Evolutionary conservation across 768 basidiomycete species (phyloP).

Genomic region (Gautieria morchelliformis): DNA sequence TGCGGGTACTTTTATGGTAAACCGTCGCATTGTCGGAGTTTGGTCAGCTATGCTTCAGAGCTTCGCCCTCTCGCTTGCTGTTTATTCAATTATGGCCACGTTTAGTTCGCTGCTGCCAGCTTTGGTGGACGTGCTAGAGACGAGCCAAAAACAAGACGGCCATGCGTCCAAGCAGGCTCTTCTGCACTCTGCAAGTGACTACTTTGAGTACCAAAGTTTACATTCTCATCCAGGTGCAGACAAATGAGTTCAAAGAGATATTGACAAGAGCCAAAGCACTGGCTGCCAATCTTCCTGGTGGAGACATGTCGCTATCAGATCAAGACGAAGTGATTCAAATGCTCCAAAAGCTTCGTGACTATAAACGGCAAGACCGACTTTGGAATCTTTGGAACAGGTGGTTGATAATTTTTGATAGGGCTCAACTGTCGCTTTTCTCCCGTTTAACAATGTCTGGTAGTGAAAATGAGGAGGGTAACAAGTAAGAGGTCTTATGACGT

Average conservation of each 20-base stretch:
- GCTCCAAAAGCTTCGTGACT: constrained; percentile 52
- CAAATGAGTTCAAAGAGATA: constrained; percentile 58
- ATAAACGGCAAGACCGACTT: constrained; percentile 41
- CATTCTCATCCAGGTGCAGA: constrained; percentile 29
- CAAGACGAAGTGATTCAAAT: constrained; percentile 65
- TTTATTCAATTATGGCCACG: background rate
- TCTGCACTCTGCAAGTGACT: constrained; percentile 46
- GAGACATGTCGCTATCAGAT: constrained; percentile 57
- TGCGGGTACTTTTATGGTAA: constrained; percentile 84
- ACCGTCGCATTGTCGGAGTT: constrained; percentile 9
- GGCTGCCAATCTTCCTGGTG: constrained; percentile 53
- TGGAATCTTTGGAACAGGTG: background rate
- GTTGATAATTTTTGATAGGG: background rate
- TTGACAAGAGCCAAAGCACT: constrained; percentile 51
- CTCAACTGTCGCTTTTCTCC: background rate
- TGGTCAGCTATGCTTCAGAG: background rate
- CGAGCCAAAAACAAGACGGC: constrained; percentile 49
- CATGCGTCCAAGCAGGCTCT: constrained; percentile 56
- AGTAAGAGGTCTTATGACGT: no score
- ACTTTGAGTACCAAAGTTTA: background rate
- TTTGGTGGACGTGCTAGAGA: constrained; percentile 49
- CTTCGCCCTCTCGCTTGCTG: background rate
- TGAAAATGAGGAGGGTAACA: background rate
- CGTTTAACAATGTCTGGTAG: background rate
- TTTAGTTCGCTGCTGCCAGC: constrained; percentile 37